A percentile compares a stretch with the other conserved stretches of the same genome.
Evolutionary conservation across 2,329 filamentous ascomycete genomes (phyloP).

Genomic region (Dothidotthia symphoricarpi): DNA sequence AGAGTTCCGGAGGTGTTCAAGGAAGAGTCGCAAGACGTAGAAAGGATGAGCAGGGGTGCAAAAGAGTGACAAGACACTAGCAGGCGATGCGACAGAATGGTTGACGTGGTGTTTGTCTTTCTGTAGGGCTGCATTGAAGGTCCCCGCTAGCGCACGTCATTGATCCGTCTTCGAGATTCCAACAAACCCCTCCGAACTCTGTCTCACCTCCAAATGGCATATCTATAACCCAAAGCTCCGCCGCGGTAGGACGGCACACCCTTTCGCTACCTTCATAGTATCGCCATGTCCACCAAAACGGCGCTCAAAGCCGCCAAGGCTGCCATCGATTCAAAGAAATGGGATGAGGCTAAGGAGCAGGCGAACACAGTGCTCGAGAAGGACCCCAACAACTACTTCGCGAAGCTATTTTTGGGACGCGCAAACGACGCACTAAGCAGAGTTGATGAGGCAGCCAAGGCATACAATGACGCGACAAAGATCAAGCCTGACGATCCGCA

Average conservation of each 20-base stretch:
- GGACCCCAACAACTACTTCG: constrained; percentile 80
- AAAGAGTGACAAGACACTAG: neutral
- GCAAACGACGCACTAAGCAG: constrained; percentile 74
- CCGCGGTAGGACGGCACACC: constrained; percentile 10
- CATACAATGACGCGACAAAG: constrained; percentile 70
- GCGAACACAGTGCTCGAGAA: constrained; percentile 67
- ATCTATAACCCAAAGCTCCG: constrained; percentile 15
- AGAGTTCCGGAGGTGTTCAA: neutral
- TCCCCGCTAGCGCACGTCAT: constrained; percentile 28
- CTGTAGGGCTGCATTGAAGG: constrained; percentile 28
- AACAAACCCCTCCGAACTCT: constrained; percentile 11
- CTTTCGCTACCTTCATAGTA: neutral
- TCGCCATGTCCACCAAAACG: constrained; percentile 56
- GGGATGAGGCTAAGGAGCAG: constrained; percentile 69
- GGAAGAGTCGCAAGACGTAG: neutral
- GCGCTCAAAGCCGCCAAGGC: constrained; percentile 78
- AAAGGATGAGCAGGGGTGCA: neutral
- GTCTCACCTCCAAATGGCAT: constrained; percentile 20
- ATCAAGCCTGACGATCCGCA: constrained; percentile 75
- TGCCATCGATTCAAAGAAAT: constrained; percentile 75
- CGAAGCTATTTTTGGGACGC: constrained; percentile 84
- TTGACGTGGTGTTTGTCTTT: constrained; percentile 22
- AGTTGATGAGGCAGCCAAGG: constrained; percentile 69
- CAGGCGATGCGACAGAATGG: neutral
- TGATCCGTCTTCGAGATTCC: constrained; percentile 15